Base-by-base conservation (phyloP, 2,329 filamentous ascomycete species). In the Ceratocystiopsis sp. region DNA sequence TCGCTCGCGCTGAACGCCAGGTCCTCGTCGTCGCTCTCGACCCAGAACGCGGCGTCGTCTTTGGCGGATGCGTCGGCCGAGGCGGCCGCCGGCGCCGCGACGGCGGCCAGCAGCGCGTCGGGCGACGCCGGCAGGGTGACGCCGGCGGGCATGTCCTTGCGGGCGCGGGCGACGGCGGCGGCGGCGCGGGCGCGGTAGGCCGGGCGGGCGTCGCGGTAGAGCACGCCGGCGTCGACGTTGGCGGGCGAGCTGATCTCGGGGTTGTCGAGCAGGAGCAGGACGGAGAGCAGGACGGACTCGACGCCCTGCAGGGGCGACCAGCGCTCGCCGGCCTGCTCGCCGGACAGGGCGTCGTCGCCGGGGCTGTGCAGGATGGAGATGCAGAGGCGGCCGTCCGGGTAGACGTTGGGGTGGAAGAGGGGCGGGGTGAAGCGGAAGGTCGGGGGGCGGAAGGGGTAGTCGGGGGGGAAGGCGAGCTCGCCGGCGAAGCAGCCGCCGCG, bases 321-420 rank as follows among this genome's bases (percentile, higher is more conserved):
- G 45, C 89, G 82, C 63, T 96, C 91, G 46, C 80, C 81, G 8
- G 91, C 89, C 35, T 73, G 64, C 62, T 96, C 89, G 48, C 91
- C 91, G 0, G 87, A 94, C 68, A 87, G 89, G 52, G 82, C 75
- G 57, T 96, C 89, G 48, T 95, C 85, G 51, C 91, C 91, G 0
- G 91, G 86, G 16, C 76, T 73, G 61, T 98, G 89, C 12, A 98
- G 76, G 54, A 98, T 98, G 38, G 87, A 95, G 58, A 98, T 96
- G 67, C 91, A 96, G 38, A 96, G 73, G 51, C 80, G 80, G 53
- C 89, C 89, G 59, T 95, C 84, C 7, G 76, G 64, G 64, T 96
- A 96, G 55, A 98, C 79, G 59, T 98, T 98, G 3, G 89, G 89
- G 59, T 98, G 89, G 63, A 77, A 85, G 49, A 96, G 79, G 15